Base-by-base conservation (phyloP, 2,329 filamentous ascomycete species). In the Fusarium metavorans region DNA sequence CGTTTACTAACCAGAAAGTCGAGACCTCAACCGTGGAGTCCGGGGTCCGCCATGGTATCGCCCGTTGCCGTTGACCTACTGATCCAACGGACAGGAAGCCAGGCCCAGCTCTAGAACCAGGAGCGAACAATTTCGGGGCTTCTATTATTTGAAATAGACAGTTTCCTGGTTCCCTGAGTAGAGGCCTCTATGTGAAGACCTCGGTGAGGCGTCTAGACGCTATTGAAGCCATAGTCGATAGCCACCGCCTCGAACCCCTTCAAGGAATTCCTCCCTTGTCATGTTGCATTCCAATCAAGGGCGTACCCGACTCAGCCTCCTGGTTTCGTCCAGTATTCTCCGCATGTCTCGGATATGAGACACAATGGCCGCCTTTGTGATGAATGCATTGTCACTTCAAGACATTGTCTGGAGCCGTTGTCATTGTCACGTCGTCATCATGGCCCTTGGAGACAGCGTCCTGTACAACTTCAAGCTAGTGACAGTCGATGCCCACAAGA, bases 221-320 rank as follows among this genome's bases (percentile, higher is more conserved):
- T 72, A 72, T 61, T 37, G 65, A 75, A 72, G 74, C 68, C 48
- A 75, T 72, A 35, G 39, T 30, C 67, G 32, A 64, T 57, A 66
- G 52, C 50, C 37, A 20, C 20, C 37, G 34, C 45, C 10, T 64
- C 20, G 56, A 64, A 39, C 61, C 68, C 41, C 48, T 39, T 30
- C 20, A 43, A 70, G 54, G 74, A 67, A 70, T 70, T 72, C 30
- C 52, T 32, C 27, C 48, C 48, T 45, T 43, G 14, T 27, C 27
- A 61, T 16, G 20, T 27, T 48, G 3, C 74, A 76, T 76, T 76
- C 74, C 74, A 76, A 61, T 59, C 18, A 30, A 16, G 52, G 30
- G 37, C 32, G 20, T 34, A 39, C 48, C 27, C 45, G 67, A 63
- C 62, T 64, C n/a, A 52, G 18, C 27, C n/a, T 9, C 56, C 60